Base-by-base conservation (phyloP, 1,284 basidiomycete genomes). In the Cutaneotrichosporon daszewskae region DNA sequence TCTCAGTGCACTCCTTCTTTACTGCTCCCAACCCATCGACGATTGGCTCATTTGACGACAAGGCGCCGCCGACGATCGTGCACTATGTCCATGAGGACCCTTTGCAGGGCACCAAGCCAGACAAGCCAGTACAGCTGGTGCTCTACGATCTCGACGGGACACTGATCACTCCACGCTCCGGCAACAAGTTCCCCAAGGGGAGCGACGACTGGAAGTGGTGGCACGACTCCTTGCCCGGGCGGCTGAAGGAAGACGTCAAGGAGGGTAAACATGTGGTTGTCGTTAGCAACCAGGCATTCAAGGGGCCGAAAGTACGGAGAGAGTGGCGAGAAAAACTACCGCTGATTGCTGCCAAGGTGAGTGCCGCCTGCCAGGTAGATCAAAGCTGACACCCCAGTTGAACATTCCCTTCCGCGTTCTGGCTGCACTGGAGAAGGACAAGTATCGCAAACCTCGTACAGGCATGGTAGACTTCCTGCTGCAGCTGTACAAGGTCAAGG, bases 61-160 rank as follows among this genome's bases (percentile, higher is more conserved):
- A 55, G 1, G 60, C 60, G 1, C 60, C 66, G 5, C 45, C 59
- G 4, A 47, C 60, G 3, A 47, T 71, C 4, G 52, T 68, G 13
- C 68, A 71, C 45, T 69, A 53, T 28, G 40, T 57, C 29, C 60
- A 68, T 37, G 55, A 64, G 16, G 67, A 71, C 38, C 65, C 66
- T 1, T 64, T 69, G 40, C 38, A 39, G n/a, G 31, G 10, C 4
- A 40, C 54, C 12, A 22, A 45, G 17, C 38, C 52, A 10, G 14
- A 37, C 8, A 47, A 52, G 13, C 57, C 59, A 14, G 43, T 66
- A 18, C 83, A 81, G 51, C 77, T 91, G 16, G 85, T 88, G 5
- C 77, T 83, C 6, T 88, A 90, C 57, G 89, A 94, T 61, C 72
- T 95, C 5, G 90, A 95, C 61, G 89, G 87, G 0, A 92, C 88